phyloP scores from a whole-genome alignment of 2,329 filamentous ascomycete species.

The Epichloe glyceriae region DNA sequence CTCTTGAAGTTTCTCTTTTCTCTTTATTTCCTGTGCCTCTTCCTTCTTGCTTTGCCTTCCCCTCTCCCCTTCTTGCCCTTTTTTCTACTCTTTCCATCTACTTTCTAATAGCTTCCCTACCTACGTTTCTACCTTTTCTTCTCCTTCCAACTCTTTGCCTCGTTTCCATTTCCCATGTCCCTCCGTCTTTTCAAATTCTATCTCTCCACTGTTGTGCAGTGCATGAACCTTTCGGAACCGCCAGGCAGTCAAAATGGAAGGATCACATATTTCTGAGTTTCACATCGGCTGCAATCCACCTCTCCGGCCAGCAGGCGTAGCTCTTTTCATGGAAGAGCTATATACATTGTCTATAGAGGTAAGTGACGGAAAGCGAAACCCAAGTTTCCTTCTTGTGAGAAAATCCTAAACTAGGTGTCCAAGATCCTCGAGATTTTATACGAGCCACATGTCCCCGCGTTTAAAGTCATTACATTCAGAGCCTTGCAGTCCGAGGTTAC shows the following conservation, averaged over 20 bases:
- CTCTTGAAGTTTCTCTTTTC: too few relatives aligned
- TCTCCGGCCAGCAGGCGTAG: conserved; percentile 18
- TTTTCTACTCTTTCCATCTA: not conserved
- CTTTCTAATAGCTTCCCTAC: not conserved
- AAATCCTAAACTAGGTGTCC: not conserved
- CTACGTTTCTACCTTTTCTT: not conserved
- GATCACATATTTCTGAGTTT: conserved; percentile 13
- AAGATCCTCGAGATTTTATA: conserved; percentile 21
- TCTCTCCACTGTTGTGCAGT: too few relatives aligned
- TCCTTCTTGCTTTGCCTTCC: not conserved
- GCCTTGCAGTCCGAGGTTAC: conserved; percentile 8
- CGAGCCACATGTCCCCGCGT: conserved; percentile 22
- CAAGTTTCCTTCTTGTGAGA: not conserved
- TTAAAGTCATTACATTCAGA: conserved; percentile 17
- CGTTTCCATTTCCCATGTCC: too few relatives aligned
- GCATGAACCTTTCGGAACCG: not conserved
- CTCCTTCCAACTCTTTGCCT: too few relatives aligned
- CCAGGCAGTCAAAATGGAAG: not conserved
- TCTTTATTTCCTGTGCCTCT: too few relatives aligned
- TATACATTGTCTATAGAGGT: not conserved
- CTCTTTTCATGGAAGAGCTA: conserved; percentile 11
- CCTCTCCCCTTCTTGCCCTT: not conserved
- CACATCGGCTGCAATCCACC: conserved; percentile 23
- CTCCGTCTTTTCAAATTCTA: too few relatives aligned
- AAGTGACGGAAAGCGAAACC: not conserved